phyloP scores from a whole-genome alignment of 257 asterid genomes.

The Salvia miltiorrhiza region DNA sequence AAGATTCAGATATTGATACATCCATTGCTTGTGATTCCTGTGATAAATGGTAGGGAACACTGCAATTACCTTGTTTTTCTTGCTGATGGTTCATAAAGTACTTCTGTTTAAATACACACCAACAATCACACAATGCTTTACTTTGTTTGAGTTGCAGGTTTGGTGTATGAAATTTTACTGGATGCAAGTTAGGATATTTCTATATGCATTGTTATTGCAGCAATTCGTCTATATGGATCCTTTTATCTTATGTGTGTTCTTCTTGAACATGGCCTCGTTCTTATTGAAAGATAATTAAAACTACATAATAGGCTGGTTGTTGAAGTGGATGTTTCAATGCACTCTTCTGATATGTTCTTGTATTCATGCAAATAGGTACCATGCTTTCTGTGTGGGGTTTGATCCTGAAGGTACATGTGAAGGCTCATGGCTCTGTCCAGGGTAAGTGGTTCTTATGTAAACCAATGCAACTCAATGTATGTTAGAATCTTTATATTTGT shows the following conservation, averaged over 20 bases:
- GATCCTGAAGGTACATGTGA: constrained; percentile 88
- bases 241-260: neutral
- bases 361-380: constrained; percentile 65
- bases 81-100: constrained; percentile 16
- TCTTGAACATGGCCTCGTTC: neutral
- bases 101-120: neutral
- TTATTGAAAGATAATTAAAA: neutral
- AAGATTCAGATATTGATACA: constrained; percentile 82
- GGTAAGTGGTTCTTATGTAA: constrained; percentile 45
- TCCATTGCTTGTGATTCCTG: constrained; percentile 98
- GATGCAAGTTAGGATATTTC: neutral
- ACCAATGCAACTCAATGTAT: neutral
- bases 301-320: neutral
- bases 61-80: constrained; percentile 5
- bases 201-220: neutral
- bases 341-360: constrained; percentile 23
- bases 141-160: neutral
- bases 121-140: neutral
- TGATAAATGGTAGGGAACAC: constrained; percentile 68
- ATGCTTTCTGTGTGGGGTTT: constrained; percentile 96
- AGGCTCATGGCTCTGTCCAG: constrained; percentile 93
- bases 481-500: constrained; percentile 29
- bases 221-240: neutral
- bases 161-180: neutral
- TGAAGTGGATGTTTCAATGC: neutral